These are phyloP conservation scores for Hemisphaericaspora xylanilytica DNA, from an alignment of 1,139 yeast genomes.

Conservation along the genomic window DNA sequence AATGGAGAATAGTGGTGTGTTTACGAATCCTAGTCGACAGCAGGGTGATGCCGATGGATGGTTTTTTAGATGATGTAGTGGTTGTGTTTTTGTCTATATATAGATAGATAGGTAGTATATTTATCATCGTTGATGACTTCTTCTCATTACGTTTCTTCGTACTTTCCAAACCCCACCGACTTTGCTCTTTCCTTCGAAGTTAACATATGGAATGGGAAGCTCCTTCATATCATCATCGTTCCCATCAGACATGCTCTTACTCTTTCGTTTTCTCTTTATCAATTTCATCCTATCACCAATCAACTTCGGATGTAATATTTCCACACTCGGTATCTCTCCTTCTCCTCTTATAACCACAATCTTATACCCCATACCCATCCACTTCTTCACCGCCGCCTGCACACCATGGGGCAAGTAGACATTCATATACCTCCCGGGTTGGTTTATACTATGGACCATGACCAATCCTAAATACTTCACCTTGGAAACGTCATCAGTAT, in stretches of 20 bases:
- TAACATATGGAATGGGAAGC: constrained; percentile 47
- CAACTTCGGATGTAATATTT: constrained; percentile 27
- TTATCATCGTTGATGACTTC: constrained; percentile 24
- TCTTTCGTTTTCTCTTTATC: constrained; percentile 12
- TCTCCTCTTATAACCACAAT: constrained; percentile 62
- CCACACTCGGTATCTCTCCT: constrained; percentile 48
- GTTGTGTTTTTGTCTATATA: not conserved
- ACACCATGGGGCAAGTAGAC: constrained; percentile 52
- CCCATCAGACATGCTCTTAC: too few relatives aligned
- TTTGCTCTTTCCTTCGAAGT: constrained; percentile 44
- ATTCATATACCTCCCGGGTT: constrained; percentile 39
- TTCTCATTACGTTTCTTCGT: constrained; percentile 61
- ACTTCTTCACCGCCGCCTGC: constrained; percentile 11
- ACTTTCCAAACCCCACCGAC: constrained; percentile 64
- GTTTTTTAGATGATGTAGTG: constrained; percentile 49
- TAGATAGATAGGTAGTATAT: not conserved
- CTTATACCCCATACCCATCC: constrained; percentile 22
- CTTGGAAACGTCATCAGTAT: constrained; percentile 2
- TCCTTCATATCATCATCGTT: constrained; percentile 11
- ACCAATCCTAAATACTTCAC: constrained; percentile 40
- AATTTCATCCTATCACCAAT: constrained; percentile 15
- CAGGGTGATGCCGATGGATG: constrained; percentile 74
- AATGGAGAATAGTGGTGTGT: constrained; percentile 64
- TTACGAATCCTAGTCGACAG: constrained; percentile 66
- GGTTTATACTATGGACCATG: constrained; percentile 64